Conservation (phyloP, 306 rosid species). For the Spatholobus suberectus region DNA sequence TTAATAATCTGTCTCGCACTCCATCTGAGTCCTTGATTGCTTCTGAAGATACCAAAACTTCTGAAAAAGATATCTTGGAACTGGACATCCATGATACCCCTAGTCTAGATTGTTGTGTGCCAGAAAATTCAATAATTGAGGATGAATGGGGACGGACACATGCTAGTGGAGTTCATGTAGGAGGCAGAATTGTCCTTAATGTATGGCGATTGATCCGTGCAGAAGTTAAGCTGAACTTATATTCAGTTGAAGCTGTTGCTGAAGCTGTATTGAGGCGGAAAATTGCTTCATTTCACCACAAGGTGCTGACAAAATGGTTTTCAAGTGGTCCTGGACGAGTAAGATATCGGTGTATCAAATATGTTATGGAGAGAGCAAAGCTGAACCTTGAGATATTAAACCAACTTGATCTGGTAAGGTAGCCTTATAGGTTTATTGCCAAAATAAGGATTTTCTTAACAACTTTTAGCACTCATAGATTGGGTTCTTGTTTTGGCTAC, state of each 20-base stretch:
- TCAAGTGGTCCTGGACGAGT: conserved; percentile 83
- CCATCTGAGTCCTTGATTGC: conserved; percentile 65
- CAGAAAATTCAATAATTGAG: conserved; percentile 73
- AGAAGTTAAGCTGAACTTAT: conserved; percentile 87
- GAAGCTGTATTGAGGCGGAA: conserved; percentile 89
- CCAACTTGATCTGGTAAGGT: conserved; percentile 85
- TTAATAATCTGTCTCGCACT: conserved; percentile 78
- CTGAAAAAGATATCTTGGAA: conserved; percentile 53
- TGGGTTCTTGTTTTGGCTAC: conserved; percentile 25
- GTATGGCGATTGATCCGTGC: conserved; percentile 89
- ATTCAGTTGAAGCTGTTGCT: conserved; percentile 87
- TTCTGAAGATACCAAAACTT: conserved; percentile 51
- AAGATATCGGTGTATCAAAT: conserved; percentile 80
- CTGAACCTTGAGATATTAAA: conserved; percentile 83
- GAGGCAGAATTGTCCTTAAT: conserved; percentile 95
- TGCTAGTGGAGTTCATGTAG: conserved; percentile 92
- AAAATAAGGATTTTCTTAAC: conserved; percentile 17
- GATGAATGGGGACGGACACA: conserved; percentile 99
- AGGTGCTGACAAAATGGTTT: conserved; percentile 82
- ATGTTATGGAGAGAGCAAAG: conserved; percentile 65
- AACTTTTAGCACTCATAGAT: neutral
- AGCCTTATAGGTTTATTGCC: conserved; percentile 26
- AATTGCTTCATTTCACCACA: conserved; percentile 63
- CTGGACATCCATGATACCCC: conserved; percentile 53
- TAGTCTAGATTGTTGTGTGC: conserved; percentile 51